Evolutionary conservation across 2,329 filamentous ascomycete species (phyloP).

Genomic region (Fusarium pininemorale): DNA sequence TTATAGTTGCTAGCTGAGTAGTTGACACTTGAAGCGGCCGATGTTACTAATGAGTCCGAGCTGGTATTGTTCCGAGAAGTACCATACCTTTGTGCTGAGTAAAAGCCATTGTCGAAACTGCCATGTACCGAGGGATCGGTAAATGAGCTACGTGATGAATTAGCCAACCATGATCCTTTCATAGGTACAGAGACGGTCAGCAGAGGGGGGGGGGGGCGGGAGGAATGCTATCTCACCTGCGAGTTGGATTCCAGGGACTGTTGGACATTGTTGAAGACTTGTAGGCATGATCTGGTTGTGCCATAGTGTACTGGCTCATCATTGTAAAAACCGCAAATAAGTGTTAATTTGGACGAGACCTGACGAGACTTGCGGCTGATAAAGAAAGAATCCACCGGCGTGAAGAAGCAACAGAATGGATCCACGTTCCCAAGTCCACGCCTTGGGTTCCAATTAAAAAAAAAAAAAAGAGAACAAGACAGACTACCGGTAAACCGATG

Average conservation of each 20-base stretch:
- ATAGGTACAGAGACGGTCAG: background rate
- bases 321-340: constrained; percentile 40
- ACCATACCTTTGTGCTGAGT: constrained; percentile 52
- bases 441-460: constrained; percentile 40
- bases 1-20: constrained; percentile 51
- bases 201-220: background rate
- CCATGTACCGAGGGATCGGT: constrained; percentile 45
- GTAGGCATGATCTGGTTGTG: constrained; percentile 59
- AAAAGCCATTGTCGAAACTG: constrained; percentile 51
- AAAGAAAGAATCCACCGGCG: constrained; percentile 44
- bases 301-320: constrained; percentile 55
- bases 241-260: constrained; percentile 60
- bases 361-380: constrained; percentile 45
- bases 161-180: constrained; percentile 33
- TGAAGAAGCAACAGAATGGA: constrained; percentile 35
- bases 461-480: constrained; percentile 37
- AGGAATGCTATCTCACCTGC: constrained; percentile 57
- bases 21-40: constrained; percentile 52
- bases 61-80: constrained; percentile 24
- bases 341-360: constrained; percentile 36
- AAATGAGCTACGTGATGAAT: constrained; percentile 45
- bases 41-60: constrained; percentile 47
- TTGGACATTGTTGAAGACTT: constrained; percentile 56
- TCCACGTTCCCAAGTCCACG: constrained; percentile 20
- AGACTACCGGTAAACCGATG: constrained; percentile 35